A percentile compares a stretch with the other conserved stretches of the same genome.
Evolutionary conservation across 164 flowering plant genomes (phyloP).

Genomic region (Annona cherimola): DNA sequence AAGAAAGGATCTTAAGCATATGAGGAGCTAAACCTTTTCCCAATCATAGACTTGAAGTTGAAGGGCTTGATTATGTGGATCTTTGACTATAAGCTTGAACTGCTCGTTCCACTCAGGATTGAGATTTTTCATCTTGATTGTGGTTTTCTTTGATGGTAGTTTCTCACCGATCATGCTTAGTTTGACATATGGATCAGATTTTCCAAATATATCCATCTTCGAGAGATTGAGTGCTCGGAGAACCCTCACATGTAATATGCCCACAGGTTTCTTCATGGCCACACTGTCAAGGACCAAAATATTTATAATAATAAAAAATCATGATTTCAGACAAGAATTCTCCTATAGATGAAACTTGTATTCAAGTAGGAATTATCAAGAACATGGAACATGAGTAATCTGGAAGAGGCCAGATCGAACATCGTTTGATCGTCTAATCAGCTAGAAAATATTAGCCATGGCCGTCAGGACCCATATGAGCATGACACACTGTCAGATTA

Average conservation of each 20-base stretch:
- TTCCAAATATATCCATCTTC: constrained; percentile 62
- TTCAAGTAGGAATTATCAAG: background rate
- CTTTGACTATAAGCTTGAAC: constrained; percentile 61
- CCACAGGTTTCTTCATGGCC: constrained; percentile 63
- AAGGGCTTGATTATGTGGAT: constrained; percentile 57
- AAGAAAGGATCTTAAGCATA: constrained; percentile 5
- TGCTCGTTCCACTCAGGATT: constrained; percentile 77
- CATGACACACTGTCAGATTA: background rate
- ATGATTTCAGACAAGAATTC: constrained; percentile 10
- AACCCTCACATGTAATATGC: constrained; percentile 64
- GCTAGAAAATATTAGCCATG: background rate
- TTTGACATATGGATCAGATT: constrained; percentile 75
- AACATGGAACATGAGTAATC: background rate
- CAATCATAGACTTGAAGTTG: constrained; percentile 61
- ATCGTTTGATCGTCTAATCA: too few species aligned
- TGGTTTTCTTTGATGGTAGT: constrained; percentile 52
- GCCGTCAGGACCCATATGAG: background rate
- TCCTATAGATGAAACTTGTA: constrained; percentile 49
- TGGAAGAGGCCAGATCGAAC: background rate
- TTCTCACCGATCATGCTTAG: constrained; percentile 55
- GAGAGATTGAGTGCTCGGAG: constrained; percentile 45
- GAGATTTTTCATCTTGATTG: constrained; percentile 49
- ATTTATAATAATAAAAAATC: background rate
- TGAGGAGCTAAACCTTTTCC: constrained; percentile 54
- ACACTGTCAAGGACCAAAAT: constrained; percentile 20